Conservation (phyloP, 2,329 filamentous ascomycete genomes). For the Xylaria sp. region DNA sequence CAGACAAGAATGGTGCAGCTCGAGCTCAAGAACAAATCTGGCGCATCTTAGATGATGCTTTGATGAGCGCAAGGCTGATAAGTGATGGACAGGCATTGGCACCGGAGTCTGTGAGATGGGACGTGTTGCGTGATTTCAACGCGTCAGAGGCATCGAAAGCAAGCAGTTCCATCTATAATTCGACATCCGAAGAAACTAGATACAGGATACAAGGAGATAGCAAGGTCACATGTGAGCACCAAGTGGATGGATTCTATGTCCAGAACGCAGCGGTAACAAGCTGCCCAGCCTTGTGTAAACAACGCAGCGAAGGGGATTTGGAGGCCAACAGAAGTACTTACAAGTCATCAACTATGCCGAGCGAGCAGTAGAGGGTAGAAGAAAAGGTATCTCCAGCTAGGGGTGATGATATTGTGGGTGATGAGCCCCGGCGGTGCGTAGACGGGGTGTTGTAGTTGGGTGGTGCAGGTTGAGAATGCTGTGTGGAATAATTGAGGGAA, state of each 20-base stretch:
- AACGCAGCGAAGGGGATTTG: slow-evolving; percentile 36
- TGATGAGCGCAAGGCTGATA: slow-evolving; percentile 63
- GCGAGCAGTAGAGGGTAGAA: slow-evolving; percentile 32
- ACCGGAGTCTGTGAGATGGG: slow-evolving; percentile 39
- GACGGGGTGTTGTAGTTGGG: slow-evolving; percentile 44
- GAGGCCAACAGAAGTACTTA: slow-evolving; percentile 47
- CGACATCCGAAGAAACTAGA: slow-evolving; percentile 44
- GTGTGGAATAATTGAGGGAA: slow-evolving; percentile 49
- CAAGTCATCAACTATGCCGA: slow-evolving; percentile 50
- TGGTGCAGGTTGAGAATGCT: slow-evolving; percentile 45
- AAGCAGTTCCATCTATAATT: slow-evolving; percentile 43
- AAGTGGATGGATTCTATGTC: slow-evolving; percentile 48
- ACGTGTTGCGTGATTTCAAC: slow-evolving; percentile 39
- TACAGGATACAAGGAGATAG: slow-evolving; percentile 43
- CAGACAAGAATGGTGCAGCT: slow-evolving; percentile 52
- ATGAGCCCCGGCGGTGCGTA: slow-evolving; percentile 47
- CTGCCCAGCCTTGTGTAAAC: slow-evolving; percentile 46
- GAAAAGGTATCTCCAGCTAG: slow-evolving; percentile 31
- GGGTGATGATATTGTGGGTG: slow-evolving; percentile 38
- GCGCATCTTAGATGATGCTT: slow-evolving; percentile 53
- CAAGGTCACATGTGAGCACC: slow-evolving; percentile 48
- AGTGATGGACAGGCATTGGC: slow-evolving; percentile 57
- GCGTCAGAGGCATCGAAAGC: slow-evolving; percentile 45
- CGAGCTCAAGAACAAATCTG: slow-evolving; percentile 51
- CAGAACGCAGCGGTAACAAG: slow-evolving; percentile 46